These are phyloP conservation scores for Talaromyces ruber DNA, from an alignment of 495 filamentous ascomycete species.

Conservation along the genomic window DNA sequence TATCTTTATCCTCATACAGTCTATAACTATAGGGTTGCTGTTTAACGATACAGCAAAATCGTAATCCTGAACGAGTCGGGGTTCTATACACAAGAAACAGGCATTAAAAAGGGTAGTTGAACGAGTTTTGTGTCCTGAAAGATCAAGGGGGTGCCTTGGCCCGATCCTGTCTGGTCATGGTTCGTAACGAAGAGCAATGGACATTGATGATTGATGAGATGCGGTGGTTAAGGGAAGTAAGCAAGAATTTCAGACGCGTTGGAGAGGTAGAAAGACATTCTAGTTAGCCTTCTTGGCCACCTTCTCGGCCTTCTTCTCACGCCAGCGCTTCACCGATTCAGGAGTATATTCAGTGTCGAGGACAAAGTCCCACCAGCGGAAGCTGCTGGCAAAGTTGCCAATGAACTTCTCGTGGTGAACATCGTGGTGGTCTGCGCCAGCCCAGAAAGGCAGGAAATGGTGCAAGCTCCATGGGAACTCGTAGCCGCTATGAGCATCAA, in stretches of 20 bases:
- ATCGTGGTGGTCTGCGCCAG: constrained; percentile 93
- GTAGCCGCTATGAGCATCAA: constrained; percentile 94
- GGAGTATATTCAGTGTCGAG: constrained; percentile 90
- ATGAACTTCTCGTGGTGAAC: constrained; percentile 95
- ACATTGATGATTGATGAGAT: not conserved
- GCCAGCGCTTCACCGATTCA: constrained; percentile 74
- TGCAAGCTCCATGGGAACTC: constrained; percentile 96
- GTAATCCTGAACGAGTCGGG: not conserved
- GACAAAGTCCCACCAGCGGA: constrained; percentile 97
- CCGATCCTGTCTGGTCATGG: not conserved
- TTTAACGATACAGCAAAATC: not conserved
- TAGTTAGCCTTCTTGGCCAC: constrained; percentile 43
- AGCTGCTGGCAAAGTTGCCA: constrained; percentile 94
- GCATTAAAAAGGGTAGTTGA: not conserved
- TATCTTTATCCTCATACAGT: not conserved
- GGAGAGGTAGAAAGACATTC: not conserved
- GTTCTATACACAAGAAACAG: not conserved
- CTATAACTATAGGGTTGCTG: not conserved
- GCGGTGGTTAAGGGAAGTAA: not conserved
- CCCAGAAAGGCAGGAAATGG: constrained; percentile 96
- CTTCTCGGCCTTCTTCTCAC: constrained; percentile 66
- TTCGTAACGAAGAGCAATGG: not conserved
- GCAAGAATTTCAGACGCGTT: not conserved
- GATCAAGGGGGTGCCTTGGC: not conserved
- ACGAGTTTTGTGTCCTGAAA: not conserved